phyloP scores from a whole-genome alignment of 768 basidiomycete genomes.

The Amylocystis lapponica region DNA sequence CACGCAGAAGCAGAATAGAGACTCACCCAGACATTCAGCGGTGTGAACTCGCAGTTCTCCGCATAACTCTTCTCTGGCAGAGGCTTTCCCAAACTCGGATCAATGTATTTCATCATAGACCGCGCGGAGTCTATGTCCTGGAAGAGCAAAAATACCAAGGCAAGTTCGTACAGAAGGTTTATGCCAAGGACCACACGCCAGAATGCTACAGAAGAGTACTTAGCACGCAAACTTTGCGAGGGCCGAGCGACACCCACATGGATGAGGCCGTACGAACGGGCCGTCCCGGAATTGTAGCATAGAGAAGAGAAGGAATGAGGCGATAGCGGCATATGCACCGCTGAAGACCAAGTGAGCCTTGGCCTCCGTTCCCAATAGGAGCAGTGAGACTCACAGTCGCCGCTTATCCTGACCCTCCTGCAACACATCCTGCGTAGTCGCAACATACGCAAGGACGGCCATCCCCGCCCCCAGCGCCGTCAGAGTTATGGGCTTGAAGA shows the following conservation, averaged over 20 bases:
- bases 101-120: slow-evolving; percentile 73
- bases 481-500: slow-evolving; percentile 80
- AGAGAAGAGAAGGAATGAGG: slow-evolving; percentile 73
- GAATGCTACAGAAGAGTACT: slow-evolving; percentile 40
- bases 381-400: slow-evolving; percentile 52
- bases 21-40: slow-evolving; percentile 61
- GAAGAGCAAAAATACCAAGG: slow-evolving; percentile 79
- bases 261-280: slow-evolving; percentile 84
- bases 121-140: slow-evolving; percentile 77
- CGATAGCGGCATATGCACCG: slow-evolving; percentile 70
- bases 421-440: slow-evolving; percentile 78
- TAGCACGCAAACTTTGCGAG: not conserved
- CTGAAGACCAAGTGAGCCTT: slow-evolving; percentile 31
- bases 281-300: slow-evolving; percentile 89
- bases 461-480: slow-evolving; percentile 66
- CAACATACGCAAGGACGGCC: slow-evolving; percentile 70
- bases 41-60: slow-evolving; percentile 67
- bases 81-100: slow-evolving; percentile 62
- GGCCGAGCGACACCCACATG: slow-evolving; percentile 25
- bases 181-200: slow-evolving; percentile 77
- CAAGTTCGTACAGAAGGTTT: slow-evolving; percentile 80
- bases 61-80: slow-evolving; percentile 85
- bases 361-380: slow-evolving; percentile 1
- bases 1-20: not conserved
- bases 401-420: slow-evolving; percentile 80